These are phyloP conservation scores for Colletotrichum caudatum DNA, from an alignment of 2,329 filamentous ascomycete species.

Conservation along the genomic window DNA sequence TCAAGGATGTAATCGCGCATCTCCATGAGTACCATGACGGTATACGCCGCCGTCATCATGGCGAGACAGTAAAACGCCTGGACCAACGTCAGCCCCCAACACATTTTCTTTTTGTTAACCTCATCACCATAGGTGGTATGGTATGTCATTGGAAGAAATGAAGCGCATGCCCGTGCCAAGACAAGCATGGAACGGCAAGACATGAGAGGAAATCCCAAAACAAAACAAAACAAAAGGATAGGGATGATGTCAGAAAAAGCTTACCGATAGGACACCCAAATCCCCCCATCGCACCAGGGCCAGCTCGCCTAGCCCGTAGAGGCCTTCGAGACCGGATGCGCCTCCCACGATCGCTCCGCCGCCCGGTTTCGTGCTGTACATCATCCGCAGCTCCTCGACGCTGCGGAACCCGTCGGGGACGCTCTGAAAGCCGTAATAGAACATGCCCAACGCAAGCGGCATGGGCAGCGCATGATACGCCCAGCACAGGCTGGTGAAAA, in stretches of 20 bases:
- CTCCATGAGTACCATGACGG: slow-evolving; percentile 37
- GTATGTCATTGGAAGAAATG: slow-evolving; percentile 10
- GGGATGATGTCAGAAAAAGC: slow-evolving; percentile 24
- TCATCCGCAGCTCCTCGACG: slow-evolving; percentile 31
- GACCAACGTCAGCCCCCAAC: slow-evolving; percentile 18
- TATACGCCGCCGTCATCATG: slow-evolving; percentile 41
- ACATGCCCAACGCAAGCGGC: slow-evolving; percentile 33
- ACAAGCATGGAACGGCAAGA: neutral
- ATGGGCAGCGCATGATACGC: slow-evolving; percentile 36
- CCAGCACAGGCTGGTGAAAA: slow-evolving; percentile 34
- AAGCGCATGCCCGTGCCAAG: slow-evolving; percentile 8
- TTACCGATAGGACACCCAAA: slow-evolving; percentile 36
- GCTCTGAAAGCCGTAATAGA: slow-evolving; percentile 39
- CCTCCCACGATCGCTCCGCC: neutral
- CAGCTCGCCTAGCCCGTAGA: slow-evolving; percentile 37
- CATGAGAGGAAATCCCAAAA: neutral
- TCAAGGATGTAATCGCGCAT: slow-evolving; percentile 39
- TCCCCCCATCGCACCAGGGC: slow-evolving; percentile 38
- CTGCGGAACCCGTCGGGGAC: slow-evolving; percentile 28
- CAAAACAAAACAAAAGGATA: neutral
- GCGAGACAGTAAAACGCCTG: slow-evolving; percentile 40
- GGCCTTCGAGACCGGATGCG: slow-evolving; percentile 31
- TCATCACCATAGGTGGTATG: neutral
- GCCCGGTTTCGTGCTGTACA: slow-evolving; percentile 11
- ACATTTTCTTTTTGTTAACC: neutral